Evolutionary conservation across 2,329 filamentous ascomycete genomes (phyloP).

Genomic region (Parafenestella ontariensis): DNA sequence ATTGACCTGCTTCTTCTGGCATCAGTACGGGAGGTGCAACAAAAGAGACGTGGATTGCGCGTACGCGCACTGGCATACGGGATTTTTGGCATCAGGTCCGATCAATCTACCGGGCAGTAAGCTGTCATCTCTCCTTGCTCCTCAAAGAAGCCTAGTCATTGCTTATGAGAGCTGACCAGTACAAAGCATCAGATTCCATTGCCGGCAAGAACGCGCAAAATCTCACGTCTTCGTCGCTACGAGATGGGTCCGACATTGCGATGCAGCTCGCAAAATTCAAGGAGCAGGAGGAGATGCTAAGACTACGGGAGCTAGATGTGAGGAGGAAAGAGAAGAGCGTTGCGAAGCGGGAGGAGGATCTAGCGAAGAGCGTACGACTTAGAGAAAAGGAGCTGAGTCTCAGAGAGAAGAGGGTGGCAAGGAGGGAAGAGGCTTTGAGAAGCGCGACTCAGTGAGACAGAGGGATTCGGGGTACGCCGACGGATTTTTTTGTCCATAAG

Average conservation of each 20-base stretch:
- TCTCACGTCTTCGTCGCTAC: not conserved
- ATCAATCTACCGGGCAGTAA: not conserved
- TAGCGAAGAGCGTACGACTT: not conserved
- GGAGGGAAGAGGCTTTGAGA: not conserved
- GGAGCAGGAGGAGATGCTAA: not conserved
- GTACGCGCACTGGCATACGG: constrained; percentile 9
- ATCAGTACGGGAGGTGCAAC: constrained; percentile 3
- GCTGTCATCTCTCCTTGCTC: not conserved
- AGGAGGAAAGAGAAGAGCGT: not conserved
- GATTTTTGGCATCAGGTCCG: not conserved
- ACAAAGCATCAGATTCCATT: not conserved
- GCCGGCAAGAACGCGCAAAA: not conserved
- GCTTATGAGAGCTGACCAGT: not conserved
- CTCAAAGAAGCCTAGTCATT: not conserved
- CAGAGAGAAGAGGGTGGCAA: not conserved
- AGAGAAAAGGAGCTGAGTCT: constrained; percentile 1
- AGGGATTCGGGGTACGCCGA: not conserved
- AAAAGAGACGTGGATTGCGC: constrained; percentile 5
- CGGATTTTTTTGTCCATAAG: not conserved
- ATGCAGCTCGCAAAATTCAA: not conserved
- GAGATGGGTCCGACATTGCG: not conserved
- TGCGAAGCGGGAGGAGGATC: not conserved
- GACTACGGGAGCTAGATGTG: not conserved
- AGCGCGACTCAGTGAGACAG: not conserved
- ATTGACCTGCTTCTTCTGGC: constrained; percentile 11